Evolutionary conservation across 2,329 filamentous ascomycete genomes (phyloP).

Genomic region (Fusarium sp.): DNA sequence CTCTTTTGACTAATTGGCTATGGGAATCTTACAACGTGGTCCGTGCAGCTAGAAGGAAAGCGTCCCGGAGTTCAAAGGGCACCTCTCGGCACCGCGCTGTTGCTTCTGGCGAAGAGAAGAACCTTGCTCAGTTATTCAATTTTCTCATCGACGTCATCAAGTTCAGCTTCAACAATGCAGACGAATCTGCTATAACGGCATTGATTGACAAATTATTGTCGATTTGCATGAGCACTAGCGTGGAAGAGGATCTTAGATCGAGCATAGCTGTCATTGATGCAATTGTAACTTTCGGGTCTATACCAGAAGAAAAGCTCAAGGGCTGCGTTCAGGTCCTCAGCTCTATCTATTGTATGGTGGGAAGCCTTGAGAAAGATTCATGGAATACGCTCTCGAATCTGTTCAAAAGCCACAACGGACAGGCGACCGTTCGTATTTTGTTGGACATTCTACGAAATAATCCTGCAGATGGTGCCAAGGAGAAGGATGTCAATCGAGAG

Average conservation of each 20-base stretch:
- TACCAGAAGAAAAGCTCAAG: slow-evolving; percentile 72
- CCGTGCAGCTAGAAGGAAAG: slow-evolving; percentile 63
- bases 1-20: slow-evolving; percentile 72
- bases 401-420: slow-evolving; percentile 79
- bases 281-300: slow-evolving; percentile 77
- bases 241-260: slow-evolving; percentile 72
- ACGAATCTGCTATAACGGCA: slow-evolving; percentile 69
- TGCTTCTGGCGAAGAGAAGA: slow-evolving; percentile 67
- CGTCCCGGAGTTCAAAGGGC: slow-evolving; percentile 52
- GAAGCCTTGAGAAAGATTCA: slow-evolving; percentile 69
- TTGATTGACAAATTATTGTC: slow-evolving; percentile 72
- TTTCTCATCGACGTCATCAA: slow-evolving; percentile 78
- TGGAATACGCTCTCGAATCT: slow-evolving; percentile 80
- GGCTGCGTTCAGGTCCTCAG: slow-evolving; percentile 78
- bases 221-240: slow-evolving; percentile 76
- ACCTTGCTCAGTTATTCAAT: slow-evolving; percentile 72
- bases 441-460: slow-evolving; percentile 70
- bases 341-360: slow-evolving; percentile 76
- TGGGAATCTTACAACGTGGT: slow-evolving; percentile 66
- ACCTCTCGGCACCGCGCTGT: slow-evolving; percentile 54
- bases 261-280: slow-evolving; percentile 77
- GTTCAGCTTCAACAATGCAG: slow-evolving; percentile 78
- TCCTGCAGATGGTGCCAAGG: slow-evolving; percentile 58
- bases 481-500: slow-evolving; percentile 66
- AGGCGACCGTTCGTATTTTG: slow-evolving; percentile 74